A percentile compares a stretch with the other conserved stretches of the same genome.
Conservation (phyloP, 306 rosid species). For the Dryas drummondii region DNA sequence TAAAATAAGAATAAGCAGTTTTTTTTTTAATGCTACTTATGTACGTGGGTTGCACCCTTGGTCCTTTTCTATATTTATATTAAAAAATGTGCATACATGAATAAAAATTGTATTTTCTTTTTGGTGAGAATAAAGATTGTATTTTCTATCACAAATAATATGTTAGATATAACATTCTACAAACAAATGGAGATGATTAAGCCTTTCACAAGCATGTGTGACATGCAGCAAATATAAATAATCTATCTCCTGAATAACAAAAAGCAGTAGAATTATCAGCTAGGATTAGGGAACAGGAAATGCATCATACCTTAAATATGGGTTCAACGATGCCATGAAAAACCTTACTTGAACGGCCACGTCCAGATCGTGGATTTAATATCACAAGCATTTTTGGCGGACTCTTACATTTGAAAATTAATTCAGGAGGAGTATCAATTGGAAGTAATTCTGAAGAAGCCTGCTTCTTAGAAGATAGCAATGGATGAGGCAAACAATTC, state of each 20-base stretch:
- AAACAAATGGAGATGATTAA: not conserved
- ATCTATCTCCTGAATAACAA: slow-evolving; percentile 16
- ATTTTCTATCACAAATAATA: not conserved
- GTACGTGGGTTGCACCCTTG: too few species aligned
- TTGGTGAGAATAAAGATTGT: not conserved
- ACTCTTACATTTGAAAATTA: slow-evolving; percentile 89
- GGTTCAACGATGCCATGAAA: slow-evolving; percentile 86
- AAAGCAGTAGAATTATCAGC: slow-evolving; percentile 17
- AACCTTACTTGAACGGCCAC: slow-evolving; percentile 96
- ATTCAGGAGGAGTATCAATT: slow-evolving; percentile 85
- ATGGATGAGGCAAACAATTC: slow-evolving; percentile 95
- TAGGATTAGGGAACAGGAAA: slow-evolving; percentile 13
- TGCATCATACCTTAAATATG: slow-evolving; percentile 66
- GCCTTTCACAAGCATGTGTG: not conserved
- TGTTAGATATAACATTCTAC: not conserved
- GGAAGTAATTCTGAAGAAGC: slow-evolving; percentile 87
- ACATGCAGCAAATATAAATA: not conserved
- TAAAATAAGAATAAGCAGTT: too few species aligned
- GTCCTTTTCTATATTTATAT: too few species aligned
- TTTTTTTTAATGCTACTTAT: too few species aligned
- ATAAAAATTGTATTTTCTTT: too few species aligned
- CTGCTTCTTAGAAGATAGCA: slow-evolving; percentile 89
- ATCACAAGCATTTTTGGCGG: slow-evolving; percentile 95
- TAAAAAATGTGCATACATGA: not conserved
- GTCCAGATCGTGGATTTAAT: slow-evolving; percentile 93